Percentiles rank a stretch among this genome's conserved stretches.
phyloP scores from a whole-genome alignment of 208 protist species.

The Leishmania gerbilli region DNA sequence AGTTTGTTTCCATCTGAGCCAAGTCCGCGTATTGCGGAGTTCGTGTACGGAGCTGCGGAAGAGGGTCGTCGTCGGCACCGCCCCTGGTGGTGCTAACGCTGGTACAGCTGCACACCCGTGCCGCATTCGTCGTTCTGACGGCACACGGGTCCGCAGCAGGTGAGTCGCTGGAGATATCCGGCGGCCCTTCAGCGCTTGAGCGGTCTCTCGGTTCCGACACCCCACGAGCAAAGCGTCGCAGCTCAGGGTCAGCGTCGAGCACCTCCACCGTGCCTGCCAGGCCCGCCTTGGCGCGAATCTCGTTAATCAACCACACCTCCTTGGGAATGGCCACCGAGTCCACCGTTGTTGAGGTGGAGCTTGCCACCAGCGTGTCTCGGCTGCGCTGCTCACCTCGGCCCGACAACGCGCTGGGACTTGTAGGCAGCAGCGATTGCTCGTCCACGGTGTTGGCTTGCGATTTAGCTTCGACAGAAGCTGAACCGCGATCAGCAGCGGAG shows the following conservation, averaged over 20 bases:
- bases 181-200: background rate
- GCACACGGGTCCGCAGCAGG: background rate
- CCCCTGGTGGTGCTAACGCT: background rate
- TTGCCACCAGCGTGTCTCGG: background rate
- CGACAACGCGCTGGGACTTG: background rate
- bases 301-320: slow-evolving; percentile 36
- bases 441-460: background rate
- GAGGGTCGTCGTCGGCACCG: background rate
- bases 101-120: background rate
- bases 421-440: background rate
- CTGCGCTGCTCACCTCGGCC: background rate
- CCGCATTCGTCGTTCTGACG: background rate
- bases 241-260: slow-evolving; percentile 30
- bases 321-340: slow-evolving; percentile 34
- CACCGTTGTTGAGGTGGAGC: background rate
- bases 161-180: background rate
- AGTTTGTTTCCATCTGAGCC: slow-evolving; percentile 61
- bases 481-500: background rate
- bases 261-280: slow-evolving; percentile 37
- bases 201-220: background rate
- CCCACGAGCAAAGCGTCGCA: slow-evolving; percentile 8
- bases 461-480: background rate
- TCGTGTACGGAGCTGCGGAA: slow-evolving; percentile 14
- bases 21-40: slow-evolving; percentile 44
- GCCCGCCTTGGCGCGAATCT: slow-evolving; percentile 27